Evolutionary conservation across 805 yeast species (phyloP).

Genomic region (Myxozyma sirexii): DNA sequence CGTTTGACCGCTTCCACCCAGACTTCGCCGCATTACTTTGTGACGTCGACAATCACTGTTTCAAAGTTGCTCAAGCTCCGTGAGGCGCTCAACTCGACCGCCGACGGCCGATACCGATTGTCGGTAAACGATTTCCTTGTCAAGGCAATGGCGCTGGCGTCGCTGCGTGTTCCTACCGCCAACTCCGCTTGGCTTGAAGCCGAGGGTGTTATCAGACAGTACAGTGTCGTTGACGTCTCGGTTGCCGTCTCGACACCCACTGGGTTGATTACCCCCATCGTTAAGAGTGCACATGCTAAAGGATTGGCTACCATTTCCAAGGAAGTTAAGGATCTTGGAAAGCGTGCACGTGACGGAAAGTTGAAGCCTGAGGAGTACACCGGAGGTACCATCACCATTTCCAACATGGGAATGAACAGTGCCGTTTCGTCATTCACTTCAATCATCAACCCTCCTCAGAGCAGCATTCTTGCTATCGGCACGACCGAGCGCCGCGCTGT

Average conservation of each 20-base stretch:
- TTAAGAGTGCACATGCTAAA: conserved; percentile 81
- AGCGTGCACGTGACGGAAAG: conserved; percentile 93
- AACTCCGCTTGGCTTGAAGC: conserved; percentile 91
- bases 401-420: conserved; percentile 97
- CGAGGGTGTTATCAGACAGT: conserved; percentile 90
- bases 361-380: conserved; percentile 95
- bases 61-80: conserved; percentile 89
- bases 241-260: conserved; percentile 99
- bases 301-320: conserved; percentile 82
- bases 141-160: conserved; percentile 92
- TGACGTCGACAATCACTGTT: conserved; percentile 83
- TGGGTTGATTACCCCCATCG: conserved; percentile 95
- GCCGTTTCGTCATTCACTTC: conserved; percentile 94
- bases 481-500: conserved; percentile 90
- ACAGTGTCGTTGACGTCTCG: conserved; percentile 88
- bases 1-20: conserved; percentile 86
- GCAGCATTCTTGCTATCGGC: conserved; percentile 91
- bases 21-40: conserved; percentile 88
- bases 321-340: conserved; percentile 88
- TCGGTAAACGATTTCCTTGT: conserved; percentile 92
- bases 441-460: conserved; percentile 96
- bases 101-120: conserved; percentile 84
- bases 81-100: conserved; percentile 79
- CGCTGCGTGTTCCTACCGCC: conserved; percentile 86
- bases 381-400: conserved; percentile 98